Evolutionary conservation across 345 rosid genomes (phyloP), one percentile per base, ranked within the genome.

Genomic region (Pugionium cornutum): DNA sequence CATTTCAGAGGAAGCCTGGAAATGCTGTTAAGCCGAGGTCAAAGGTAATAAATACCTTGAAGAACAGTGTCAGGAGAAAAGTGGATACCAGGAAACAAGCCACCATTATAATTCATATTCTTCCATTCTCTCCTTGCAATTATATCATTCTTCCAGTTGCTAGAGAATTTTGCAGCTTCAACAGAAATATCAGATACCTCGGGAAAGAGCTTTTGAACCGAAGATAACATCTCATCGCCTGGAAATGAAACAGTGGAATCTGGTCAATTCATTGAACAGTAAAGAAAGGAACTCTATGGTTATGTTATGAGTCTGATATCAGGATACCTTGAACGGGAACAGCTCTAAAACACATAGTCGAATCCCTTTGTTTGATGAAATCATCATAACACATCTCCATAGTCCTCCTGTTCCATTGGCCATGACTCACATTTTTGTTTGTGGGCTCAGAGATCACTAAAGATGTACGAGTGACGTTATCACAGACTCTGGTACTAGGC

Each of bases 11-110:
- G 6, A 30, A 6, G 53, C 53, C 25, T 33, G 30, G 18, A 32
- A 32, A 32, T 34, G n/a, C 10, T 35, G n/a, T 3, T 47, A 32
- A 30, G 7, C 40, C 4, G 9, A 54, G 49, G 35, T 25, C 30
- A 11, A 41, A 33, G 41, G 9, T 66, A 39, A 51, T 18, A 31
- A n/a, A 9, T 59, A 85, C 84, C 91, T 82, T 78, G 83, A 77
- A 82, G 86, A 78, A 85, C 83, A 58, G 87, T 83, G 62, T 77
- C 85, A 5, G 83, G 87, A 39, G 89, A 83, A 61, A 82, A 75
- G 47, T 73, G 75, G 43, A 79, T 31, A 7, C 72, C 68, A 10
- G 73, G 73, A 73, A 74, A 71, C 45, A 57, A 51, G 9, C 70
- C 53, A 54, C 52, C 42, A 27, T 61, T 64, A 32, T 41, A 37